Evolutionary conservation across 2,329 filamentous ascomycete genomes (phyloP).

Genomic region (Hirsutella rhossiliensis): DNA sequence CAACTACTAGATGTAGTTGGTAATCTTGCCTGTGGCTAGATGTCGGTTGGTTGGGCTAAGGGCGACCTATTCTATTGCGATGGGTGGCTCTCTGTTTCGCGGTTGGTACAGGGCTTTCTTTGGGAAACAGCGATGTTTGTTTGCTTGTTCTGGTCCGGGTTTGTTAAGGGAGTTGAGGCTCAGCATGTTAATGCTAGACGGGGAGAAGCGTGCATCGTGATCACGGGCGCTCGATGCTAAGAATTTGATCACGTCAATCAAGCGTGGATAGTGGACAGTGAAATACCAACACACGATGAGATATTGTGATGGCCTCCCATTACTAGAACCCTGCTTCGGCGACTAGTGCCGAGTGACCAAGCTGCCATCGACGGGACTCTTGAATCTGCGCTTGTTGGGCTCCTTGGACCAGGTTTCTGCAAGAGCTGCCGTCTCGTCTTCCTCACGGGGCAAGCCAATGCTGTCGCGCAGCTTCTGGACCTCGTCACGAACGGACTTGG

Average conservation of each 20-base stretch:
- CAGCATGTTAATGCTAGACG: neutral
- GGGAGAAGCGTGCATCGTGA: neutral
- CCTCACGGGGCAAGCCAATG: conserved; percentile 60
- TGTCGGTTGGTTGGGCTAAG: neutral
- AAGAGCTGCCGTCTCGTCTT: conserved; percentile 63
- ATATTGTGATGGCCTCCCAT: too few species aligned
- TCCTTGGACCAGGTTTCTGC: conserved; percentile 68
- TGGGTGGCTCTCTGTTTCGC: neutral
- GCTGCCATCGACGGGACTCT: conserved; percentile 42
- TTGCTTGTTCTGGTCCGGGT: neutral
- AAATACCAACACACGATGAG: neutral
- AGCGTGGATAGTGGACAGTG: neutral
- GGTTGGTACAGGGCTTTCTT: neutral
- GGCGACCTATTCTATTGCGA: neutral
- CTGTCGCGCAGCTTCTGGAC: conserved; percentile 65
- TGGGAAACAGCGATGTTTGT: neutral
- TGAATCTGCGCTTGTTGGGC: conserved; percentile 33
- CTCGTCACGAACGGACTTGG: conserved; percentile 63
- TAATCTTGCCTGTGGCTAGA: neutral
- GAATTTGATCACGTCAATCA: neutral
- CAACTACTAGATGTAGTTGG: conserved; percentile 16
- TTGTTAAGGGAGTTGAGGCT: neutral
- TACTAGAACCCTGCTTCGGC: too few species aligned
- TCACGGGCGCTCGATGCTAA: neutral
- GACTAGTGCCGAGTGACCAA: conserved; percentile 27